Evolutionary conservation across 192 early-diverging fungal species (phyloP), one percentile per base, ranked within the genome.

Genomic region (Linnemannia hyalina): DNA sequence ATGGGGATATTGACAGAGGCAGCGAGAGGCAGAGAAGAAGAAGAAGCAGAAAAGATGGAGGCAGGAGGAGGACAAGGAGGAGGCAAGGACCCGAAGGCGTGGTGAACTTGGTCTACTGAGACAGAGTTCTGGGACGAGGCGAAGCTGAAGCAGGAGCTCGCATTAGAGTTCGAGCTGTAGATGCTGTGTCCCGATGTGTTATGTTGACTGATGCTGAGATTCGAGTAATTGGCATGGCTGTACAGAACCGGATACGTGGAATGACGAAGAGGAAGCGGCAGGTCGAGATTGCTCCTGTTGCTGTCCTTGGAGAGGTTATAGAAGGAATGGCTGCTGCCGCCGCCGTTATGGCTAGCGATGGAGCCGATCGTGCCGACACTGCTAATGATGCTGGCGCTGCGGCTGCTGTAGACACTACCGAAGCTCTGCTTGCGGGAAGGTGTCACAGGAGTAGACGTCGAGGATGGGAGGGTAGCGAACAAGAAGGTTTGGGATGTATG

Each of bases 1-100:
- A 82, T 74, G 18, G 82, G 73, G 49, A 73, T 83, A 29, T 60
- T 85, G 46, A 83, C 52, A 35, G 76, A 78, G 13, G 82, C 70
- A 26, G 42, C 68, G 11, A 76, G 83, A 32, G 78, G 70, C 15
- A 85, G 70, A 68, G 83, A 76, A 35, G 83, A 80, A 38, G 78
- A 77, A 3, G 83, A 85, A 65, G 73, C 55, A 76, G 83, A 85
- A 63, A 76, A 73, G 35, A 44, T 54, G n/a, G 69, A 69, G 4
- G 68, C 36, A 47, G 68, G 15, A 47, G 69, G 52, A 65, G 70
- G 69, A 76, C 54, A 68, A 71, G 69, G 75, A 77, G 65, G 71
- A 85, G 78, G 83, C 78, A 85, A 54, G 26, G 83, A 85, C 23
- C 83, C 83, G 70, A 85, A 80, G 15, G 83, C 83, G 68, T 80